Percentiles rank a stretch among this genome's conserved stretches.
phyloP scores from a whole-genome alignment of 345 rosid species.

The Lumnitzera littorea region DNA sequence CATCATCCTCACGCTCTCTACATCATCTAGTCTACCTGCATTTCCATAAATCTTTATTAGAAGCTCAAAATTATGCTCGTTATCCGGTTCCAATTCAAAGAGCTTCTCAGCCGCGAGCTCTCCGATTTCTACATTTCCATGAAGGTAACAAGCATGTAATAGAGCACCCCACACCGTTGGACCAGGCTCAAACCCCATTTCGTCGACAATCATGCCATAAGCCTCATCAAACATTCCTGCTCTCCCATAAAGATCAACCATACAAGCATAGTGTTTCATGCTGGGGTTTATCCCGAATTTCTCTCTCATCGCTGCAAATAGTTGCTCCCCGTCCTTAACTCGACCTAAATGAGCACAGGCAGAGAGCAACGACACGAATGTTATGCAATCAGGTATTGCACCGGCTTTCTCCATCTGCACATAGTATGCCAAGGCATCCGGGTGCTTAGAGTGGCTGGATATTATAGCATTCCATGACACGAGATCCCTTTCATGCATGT shows the following conservation, averaged over 20 bases:
- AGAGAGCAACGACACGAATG: slow-evolving; percentile 73
- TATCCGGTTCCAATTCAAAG: slow-evolving; percentile 76
- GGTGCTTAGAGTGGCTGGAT: slow-evolving; percentile 48
- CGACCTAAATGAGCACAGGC: slow-evolving; percentile 64
- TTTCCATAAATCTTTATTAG: slow-evolving; percentile 56
- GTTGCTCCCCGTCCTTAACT: slow-evolving; percentile 54
- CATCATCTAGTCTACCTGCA: slow-evolving; percentile 38
- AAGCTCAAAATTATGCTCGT: slow-evolving; percentile 70
- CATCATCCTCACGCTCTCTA: slow-evolving; percentile 55
- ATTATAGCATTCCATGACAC: slow-evolving; percentile 87
- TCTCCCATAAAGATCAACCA: slow-evolving; percentile 77
- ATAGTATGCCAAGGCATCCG: slow-evolving; percentile 41
- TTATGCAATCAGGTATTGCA: slow-evolving; percentile 46
- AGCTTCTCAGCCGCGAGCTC: slow-evolving; percentile 61
- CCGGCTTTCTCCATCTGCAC: slow-evolving; percentile 47
- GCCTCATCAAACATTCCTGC: slow-evolving; percentile 63
- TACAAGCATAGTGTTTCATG: slow-evolving; percentile 78
- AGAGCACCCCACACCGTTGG: slow-evolving; percentile 88
- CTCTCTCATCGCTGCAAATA: slow-evolving; percentile 46
- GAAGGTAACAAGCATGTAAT: slow-evolving; percentile 61
- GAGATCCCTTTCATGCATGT: slow-evolving; percentile 55
- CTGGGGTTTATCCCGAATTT: slow-evolving; percentile 36
- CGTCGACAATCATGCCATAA: slow-evolving; percentile 37
- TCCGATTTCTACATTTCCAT: slow-evolving; percentile 53
- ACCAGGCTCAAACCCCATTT: slow-evolving; percentile 66